Conservation (phyloP, 306 rosid species). For the Psophocarpus tetragonolobus region DNA sequence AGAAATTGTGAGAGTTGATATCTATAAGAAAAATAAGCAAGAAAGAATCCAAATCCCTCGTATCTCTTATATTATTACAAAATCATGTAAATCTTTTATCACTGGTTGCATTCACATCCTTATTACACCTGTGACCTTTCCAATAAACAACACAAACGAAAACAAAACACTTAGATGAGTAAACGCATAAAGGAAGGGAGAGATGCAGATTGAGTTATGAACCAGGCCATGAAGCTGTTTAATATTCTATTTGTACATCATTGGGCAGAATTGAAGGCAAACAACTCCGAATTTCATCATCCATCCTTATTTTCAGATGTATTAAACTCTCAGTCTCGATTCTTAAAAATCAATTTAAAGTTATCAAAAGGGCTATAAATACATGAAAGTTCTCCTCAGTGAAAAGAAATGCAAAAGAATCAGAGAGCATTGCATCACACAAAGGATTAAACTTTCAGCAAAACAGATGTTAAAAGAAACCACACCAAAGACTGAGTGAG, state of each 20-base stretch:
- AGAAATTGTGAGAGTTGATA: neutral
- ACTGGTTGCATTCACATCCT: slow-evolving; percentile 20
- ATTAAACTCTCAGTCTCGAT: neutral
- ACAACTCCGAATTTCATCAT: neutral
- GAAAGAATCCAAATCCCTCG: slow-evolving; percentile 12
- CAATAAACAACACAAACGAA: neutral
- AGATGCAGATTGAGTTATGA: neutral
- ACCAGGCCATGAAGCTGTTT: neutral
- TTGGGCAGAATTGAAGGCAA: neutral
- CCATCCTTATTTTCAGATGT: neutral
- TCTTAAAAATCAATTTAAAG: neutral
- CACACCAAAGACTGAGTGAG: neutral
- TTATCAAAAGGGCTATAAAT: neutral
- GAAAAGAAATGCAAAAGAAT: neutral
- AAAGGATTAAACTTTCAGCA: neutral
- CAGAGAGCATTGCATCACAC: neutral
- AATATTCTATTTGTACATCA: slow-evolving; percentile 13
- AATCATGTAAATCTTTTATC: slow-evolving; percentile 22
- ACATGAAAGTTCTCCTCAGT: neutral
- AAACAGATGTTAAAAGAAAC: neutral
- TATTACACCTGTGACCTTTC: neutral
- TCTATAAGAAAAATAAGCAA: neutral
- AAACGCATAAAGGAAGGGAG: neutral
- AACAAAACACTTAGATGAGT: neutral
- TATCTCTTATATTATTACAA: slow-evolving; percentile 31